Evolutionary conservation across 768 basidiomycete genomes (phyloP).

Genomic region (Lyophyllum decastes): DNA sequence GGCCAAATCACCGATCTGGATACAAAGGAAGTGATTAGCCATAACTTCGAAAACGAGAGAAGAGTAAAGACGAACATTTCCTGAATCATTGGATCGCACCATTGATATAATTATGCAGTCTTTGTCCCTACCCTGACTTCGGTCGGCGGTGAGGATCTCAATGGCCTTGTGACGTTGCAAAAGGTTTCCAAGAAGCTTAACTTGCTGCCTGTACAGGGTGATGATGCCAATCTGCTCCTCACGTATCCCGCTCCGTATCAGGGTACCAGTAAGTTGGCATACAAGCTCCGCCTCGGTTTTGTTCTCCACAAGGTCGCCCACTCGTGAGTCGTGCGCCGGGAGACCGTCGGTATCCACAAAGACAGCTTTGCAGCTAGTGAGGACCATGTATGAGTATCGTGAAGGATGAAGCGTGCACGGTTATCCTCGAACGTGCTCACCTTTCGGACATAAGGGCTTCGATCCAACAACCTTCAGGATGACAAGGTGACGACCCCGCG

Average conservation of each 20-base stretch:
- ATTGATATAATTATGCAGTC: conserved; percentile 93
- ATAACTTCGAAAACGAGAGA: not conserved
- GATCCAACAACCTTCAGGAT: conserved; percentile 66
- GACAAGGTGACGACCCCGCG: conserved; percentile 28
- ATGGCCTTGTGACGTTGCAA: conserved; percentile 57
- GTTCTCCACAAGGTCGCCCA: conserved; percentile 92
- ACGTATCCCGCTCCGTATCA: conserved; percentile 64
- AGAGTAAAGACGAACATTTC: conserved; percentile 54
- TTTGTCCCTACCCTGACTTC: conserved; percentile 94
- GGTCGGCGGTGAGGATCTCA: conserved; percentile 91
- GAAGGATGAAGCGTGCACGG: not conserved
- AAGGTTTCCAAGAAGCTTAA: conserved; percentile 79
- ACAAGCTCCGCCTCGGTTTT: conserved; percentile 72
- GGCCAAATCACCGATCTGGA: conserved; percentile 86
- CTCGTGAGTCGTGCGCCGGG: conserved; percentile 77
- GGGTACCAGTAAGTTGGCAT: conserved; percentile 65
- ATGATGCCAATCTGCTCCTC: conserved; percentile 83
- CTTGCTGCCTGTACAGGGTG: conserved; percentile 92
- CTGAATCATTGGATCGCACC: conserved; percentile 82
- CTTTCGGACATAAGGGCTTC: conserved; percentile 59
- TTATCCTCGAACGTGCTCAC: conserved; percentile 38
- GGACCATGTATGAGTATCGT: conserved; percentile 1
- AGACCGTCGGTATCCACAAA: conserved; percentile 92
- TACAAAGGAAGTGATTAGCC: not conserved
- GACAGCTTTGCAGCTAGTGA: conserved; percentile 73